Evolutionary conservation across 306 rosid genomes (phyloP).

Genomic region (Dryas drummondii): DNA sequence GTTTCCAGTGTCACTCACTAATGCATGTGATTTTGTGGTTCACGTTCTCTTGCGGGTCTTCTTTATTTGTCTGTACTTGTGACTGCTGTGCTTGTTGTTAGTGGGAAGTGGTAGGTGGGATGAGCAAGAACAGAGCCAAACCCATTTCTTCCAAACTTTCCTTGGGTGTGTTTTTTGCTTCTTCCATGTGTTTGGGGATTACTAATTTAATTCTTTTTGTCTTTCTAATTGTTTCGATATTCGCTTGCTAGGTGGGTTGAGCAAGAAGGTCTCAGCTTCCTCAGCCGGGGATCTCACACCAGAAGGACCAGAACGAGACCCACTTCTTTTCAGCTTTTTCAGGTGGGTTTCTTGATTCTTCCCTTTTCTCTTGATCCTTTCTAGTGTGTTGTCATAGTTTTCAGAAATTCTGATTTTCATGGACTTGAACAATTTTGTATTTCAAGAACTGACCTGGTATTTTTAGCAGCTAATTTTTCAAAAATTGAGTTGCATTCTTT

Average conservation of each 20-base stretch:
- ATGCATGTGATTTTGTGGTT: neutral
- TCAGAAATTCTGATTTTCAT: neutral
- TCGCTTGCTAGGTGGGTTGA: constrained; percentile 8
- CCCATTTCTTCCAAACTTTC: neutral
- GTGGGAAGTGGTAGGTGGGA: neutral
- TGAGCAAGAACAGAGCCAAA: neutral
- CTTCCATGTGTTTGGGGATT: neutral
- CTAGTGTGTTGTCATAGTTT: neutral
- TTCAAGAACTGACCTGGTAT: neutral
- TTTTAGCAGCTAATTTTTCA: too few species aligned
- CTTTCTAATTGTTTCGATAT: neutral
- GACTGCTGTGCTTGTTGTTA: neutral
- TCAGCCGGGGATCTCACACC: neutral
- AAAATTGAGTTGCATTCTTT: too few species aligned
- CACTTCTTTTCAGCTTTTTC: constrained; percentile 14
- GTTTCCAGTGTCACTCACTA: neutral
- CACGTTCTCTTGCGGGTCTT: neutral
- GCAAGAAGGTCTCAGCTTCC: neutral
- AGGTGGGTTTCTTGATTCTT: constrained; percentile 20
- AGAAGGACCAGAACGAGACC: neutral
- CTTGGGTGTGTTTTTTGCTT: constrained; percentile 18
- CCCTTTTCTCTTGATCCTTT: neutral
- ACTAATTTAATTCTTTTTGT: neutral
- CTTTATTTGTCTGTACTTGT: neutral
- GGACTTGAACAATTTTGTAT: neutral